Evolutionary conservation across 305 asterid species (phyloP).

Genomic region (Fraxinus latifolia): DNA sequence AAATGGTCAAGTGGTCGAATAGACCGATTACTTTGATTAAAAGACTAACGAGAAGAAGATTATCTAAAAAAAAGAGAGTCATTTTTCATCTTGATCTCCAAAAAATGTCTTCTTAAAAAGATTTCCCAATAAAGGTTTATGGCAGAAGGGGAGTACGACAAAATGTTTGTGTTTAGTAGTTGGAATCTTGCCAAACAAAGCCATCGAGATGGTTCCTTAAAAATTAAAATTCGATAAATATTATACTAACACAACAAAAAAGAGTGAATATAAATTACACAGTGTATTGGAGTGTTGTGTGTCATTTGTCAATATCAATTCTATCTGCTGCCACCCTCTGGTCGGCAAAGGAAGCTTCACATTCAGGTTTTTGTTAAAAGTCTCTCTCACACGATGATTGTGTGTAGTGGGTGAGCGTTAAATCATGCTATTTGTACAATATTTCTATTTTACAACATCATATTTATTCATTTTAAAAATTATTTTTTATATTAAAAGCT

Average conservation of each 20-base stretch:
- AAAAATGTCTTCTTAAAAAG: too few species aligned
- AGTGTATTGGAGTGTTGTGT: slow-evolving; percentile 9
- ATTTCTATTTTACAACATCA: too few species aligned
- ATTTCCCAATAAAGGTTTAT: background rate
- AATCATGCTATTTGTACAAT: too few species aligned
- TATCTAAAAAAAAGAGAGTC: too few species aligned
- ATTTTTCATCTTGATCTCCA: too few species aligned
- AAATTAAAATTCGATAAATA: background rate
- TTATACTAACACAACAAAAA: background rate
- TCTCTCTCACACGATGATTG: slow-evolving; percentile 16
- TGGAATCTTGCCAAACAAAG: slow-evolving; percentile 12
- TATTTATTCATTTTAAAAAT: too few species aligned
- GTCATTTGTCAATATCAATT: slow-evolving; percentile 56
- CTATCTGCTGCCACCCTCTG: slow-evolving; percentile 54
- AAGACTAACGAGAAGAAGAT: too few species aligned
- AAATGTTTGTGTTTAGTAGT: background rate
- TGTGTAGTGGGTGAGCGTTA: background rate
- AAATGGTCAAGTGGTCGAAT: too few species aligned
- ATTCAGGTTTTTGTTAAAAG: slow-evolving; percentile 46
- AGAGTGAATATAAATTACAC: background rate
- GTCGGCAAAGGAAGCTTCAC: slow-evolving; percentile 54
- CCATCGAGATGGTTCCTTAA: background rate
- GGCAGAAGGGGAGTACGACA: background rate
- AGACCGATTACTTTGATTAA: too few species aligned
- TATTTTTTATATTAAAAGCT: too few species aligned